Evolutionary conservation across 2,329 filamentous ascomycete species (phyloP).

Genomic region (Hymenoscyphus linearis): DNA sequence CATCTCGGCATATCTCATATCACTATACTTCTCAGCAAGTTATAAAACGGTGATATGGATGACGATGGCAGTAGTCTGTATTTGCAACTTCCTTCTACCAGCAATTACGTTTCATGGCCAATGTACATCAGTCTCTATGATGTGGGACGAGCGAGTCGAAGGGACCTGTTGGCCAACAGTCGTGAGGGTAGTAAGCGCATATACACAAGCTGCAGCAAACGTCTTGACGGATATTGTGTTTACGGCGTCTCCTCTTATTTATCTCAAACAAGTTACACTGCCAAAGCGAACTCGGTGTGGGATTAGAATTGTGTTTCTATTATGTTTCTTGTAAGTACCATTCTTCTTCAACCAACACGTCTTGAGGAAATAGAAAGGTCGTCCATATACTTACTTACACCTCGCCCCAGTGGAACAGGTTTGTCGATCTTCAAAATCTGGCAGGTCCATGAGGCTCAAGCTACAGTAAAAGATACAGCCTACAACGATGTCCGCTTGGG

Average conservation of each 20-base stretch:
- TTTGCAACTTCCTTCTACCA: conserved; percentile 1
- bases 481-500: neutral
- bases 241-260: neutral
- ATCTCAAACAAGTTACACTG: neutral
- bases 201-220: conserved; percentile 1
- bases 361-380: neutral
- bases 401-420: neutral
- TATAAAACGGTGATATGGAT: neutral
- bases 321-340: neutral
- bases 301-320: neutral
- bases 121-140: neutral
- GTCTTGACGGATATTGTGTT: conserved; percentile 1
- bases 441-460: neutral
- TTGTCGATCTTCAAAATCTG: neutral
- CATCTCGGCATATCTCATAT: conserved; percentile 1
- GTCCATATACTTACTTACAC: neutral
- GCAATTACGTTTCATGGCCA: neutral
- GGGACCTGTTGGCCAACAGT: neutral
- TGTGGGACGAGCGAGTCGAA: neutral
- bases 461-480: neutral
- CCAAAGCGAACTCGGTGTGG: neutral
- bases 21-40: neutral
- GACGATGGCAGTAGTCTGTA: neutral
- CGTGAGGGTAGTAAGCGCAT: neutral
- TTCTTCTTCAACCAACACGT: neutral